Evolutionary conservation across 129 eudicot genomes (phyloP).

Genomic region (Flaveria trinervia): DNA sequence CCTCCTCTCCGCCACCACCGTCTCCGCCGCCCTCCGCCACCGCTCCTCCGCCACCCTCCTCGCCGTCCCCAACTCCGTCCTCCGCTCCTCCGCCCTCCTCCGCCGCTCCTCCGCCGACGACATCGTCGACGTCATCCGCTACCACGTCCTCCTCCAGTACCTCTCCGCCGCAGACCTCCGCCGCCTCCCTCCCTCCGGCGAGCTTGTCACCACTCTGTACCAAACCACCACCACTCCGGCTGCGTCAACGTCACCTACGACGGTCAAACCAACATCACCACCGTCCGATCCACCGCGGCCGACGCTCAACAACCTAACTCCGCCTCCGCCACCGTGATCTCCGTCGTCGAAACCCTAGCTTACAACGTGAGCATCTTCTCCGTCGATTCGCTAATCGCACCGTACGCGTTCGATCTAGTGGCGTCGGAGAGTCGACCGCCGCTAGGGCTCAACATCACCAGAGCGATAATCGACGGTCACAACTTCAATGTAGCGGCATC

Average conservation of each 20-base stretch:
- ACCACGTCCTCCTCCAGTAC: conserved; percentile 70
- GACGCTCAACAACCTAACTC: conserved; percentile 34
- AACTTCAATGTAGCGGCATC: conserved; percentile 78
- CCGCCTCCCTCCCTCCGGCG: conserved; percentile 50
- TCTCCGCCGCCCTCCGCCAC: conserved; percentile 57
- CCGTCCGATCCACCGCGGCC: conserved; percentile 45
- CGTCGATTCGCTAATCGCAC: conserved; percentile 49
- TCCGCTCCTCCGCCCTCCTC: conserved; percentile 43
- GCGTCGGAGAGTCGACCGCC: conserved; percentile 85
- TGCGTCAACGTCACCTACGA: conserved; percentile 54
- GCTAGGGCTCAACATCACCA: conserved; percentile 63
- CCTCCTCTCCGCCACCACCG: conserved; percentile 60
- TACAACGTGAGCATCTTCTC: conserved; percentile 53
- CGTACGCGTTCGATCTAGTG: conserved; percentile 54
- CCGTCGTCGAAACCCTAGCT: conserved; percentile 38
- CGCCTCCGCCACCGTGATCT: conserved; percentile 31
- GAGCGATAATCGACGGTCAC: conserved; percentile 69
- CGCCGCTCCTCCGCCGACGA: conserved; percentile 33
- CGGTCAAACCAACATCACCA: conserved; percentile 31
- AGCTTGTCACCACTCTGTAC: conserved; percentile 68
- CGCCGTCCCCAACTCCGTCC: conserved; percentile 74
- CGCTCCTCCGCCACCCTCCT: conserved; percentile 73
- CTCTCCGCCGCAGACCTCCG: conserved; percentile 59
- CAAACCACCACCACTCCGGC: conserved; percentile 63
- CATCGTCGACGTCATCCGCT: conserved; percentile 81